Evolutionary conservation across 169 alveolate species (phyloP), one percentile per base, ranked within the genome.

Genomic region (Plasmodium gaboni): DNA sequence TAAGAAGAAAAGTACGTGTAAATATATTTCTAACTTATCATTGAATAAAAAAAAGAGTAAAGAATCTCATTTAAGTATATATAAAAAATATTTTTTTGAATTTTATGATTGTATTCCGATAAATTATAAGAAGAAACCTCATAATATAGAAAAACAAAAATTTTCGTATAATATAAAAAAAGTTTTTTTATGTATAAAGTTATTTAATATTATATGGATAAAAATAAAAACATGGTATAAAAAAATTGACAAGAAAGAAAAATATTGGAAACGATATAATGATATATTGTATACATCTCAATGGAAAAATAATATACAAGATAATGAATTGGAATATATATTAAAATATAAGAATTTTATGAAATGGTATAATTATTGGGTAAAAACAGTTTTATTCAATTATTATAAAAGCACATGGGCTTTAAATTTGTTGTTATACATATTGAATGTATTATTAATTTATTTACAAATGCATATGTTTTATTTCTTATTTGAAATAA

Each of bases 351-450:
- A 69, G 10, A 83, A 38, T 61, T 83, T 83, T 44, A 83, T 50
- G 28, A 70, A 59, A 28, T 83, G 91, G 91, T 83, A 83, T 63
- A 44, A 48, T 57, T 59, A 83, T 38, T 83, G 91, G 91, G 85
- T 83, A 22, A 83, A 71, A 26, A 51, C 38, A 2, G 22, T 83
- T 63, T 38, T 68, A 71, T 83, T 53, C 53, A 50, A 51, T 69
- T 69, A 69, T 60, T 83, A 68, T 50, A 83, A 83, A 61, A 83
- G 68, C 8, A 63, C 91, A n/a, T 51, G 32, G 1, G 8, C 70
- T 24, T 69, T 69, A 44, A 38, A 24, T 61, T 19, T 83, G 2
- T 8, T 83, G 1, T 22, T 83, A 32, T 53, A 48, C 8, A 12
- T 83, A 24, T 44, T 83, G 13, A 83, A 83, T 17, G 91, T 68